Conservation (phyloP, 2,329 filamentous ascomycete genomes). For the Bipolaris victoriae region DNA sequence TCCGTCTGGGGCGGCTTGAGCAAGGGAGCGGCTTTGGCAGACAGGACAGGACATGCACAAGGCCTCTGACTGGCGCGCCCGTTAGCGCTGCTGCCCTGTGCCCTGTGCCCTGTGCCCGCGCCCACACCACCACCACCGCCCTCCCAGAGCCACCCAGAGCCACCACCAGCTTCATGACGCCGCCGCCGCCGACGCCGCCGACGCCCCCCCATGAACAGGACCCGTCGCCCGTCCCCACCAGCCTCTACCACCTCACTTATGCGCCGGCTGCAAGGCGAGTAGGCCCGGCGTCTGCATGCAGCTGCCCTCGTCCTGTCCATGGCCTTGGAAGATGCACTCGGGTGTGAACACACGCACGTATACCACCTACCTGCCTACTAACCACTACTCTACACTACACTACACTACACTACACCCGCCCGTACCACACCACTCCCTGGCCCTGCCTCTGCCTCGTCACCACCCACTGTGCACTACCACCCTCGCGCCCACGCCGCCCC, state of each 20-base stretch:
- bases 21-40: constrained; percentile 8
- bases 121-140: constrained; percentile 15
- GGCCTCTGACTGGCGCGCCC: constrained; percentile 31
- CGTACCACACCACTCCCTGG: background rate
- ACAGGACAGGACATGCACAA: constrained; percentile 7
- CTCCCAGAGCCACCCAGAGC: no score
- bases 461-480: background rate
- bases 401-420: background rate
- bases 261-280: constrained; percentile 2
- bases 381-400: background rate
- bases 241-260: background rate
- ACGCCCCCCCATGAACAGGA: constrained; percentile 15
- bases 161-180: background rate
- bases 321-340: background rate
- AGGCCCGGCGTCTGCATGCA: constrained; percentile 1
- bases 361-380: background rate
- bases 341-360: background rate
- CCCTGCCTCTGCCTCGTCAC: background rate
- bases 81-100: constrained; percentile 29
- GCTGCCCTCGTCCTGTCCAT: background rate
- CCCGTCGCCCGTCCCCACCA: constrained; percentile 4
- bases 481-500: background rate
- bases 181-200: constrained; percentile 5
- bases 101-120: constrained; percentile 13
- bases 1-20: constrained; percentile 16